phyloP scores from a whole-genome alignment of 1,284 basidiomycete genomes.

The Sporisorium iseilematis-ciliati region DNA sequence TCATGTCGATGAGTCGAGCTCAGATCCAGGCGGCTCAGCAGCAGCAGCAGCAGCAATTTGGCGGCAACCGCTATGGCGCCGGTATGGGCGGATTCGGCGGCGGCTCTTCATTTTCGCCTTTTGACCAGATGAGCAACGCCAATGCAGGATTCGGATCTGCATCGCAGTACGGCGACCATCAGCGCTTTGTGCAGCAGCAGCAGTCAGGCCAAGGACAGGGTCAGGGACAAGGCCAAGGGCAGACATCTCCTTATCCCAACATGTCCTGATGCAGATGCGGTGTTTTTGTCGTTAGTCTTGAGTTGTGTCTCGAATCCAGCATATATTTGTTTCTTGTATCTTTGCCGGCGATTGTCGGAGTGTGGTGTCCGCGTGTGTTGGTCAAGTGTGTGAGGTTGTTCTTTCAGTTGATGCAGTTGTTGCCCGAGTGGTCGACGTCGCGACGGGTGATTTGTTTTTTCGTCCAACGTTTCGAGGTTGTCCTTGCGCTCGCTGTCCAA shows the following conservation, averaged over 20 bases:
- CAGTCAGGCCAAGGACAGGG: constrained; percentile 25
- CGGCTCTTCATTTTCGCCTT: constrained; percentile 42
- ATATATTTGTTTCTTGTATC: constrained; percentile 2
- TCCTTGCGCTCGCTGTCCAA: too few species aligned
- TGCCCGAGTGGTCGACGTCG: too few species aligned
- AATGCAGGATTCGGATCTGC: constrained; percentile 30
- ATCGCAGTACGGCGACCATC: constrained; percentile 35
- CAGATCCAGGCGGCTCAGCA: constrained; percentile 56
- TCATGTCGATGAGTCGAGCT: constrained; percentile 60
- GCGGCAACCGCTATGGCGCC: constrained; percentile 34
- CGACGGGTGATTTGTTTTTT: too few species aligned
- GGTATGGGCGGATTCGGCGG: constrained; percentile 35
- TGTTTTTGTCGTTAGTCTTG: neutral
- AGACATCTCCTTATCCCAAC: constrained; percentile 26
- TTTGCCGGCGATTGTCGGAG: too few species aligned
- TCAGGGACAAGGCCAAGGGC: constrained; percentile 33
- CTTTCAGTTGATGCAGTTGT: too few species aligned
- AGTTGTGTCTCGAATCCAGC: constrained; percentile 5
- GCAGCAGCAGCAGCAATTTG: constrained; percentile 51
- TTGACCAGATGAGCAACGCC: constrained; percentile 41
- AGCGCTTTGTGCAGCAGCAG: constrained; percentile 43
- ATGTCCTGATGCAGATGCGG: constrained; percentile 20
- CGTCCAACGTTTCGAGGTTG: too few species aligned
- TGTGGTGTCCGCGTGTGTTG: too few species aligned
- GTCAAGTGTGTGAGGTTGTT: too few species aligned